Evolutionary conservation across 805 yeast species (phyloP), one percentile per base, ranked within the genome.

Genomic region (Candida wancherniae): DNA sequence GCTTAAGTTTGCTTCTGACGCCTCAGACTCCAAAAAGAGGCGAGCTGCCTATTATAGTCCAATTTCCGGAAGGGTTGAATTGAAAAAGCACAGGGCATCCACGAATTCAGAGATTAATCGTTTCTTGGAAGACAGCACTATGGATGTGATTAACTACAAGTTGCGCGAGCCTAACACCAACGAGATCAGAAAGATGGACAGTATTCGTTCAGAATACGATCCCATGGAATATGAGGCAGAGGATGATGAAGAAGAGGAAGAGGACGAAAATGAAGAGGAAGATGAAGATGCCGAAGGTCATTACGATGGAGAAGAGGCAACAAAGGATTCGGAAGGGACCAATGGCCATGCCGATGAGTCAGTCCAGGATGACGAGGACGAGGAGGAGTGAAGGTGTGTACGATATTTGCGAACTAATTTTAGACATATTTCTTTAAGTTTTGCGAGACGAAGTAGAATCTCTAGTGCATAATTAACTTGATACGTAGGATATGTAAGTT

Each of bases 31-130:
- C 5, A 69, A 65, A 30, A 73, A 71, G 27, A 58, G 73, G 19
- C 60, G 65, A 15, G 67, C 74, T 6, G 94, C 86, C 3, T 73
- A 71, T 46, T 92, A 82, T 53, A 75, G 82, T 37, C 95, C 97
- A 6, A 63, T 90, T 11, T 64, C 73, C 9, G 86, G 88, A 20
- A 77, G 80, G 45, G 70, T 85, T 24, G 92, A 81, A 44, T 74
- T 92, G 52, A 86, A 84, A 63, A 81, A 90, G 53, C 78, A 94
- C 54, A 77, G 96, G 57, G 75, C 86, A 9, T 80, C 75, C 22
- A 67, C 75, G 27, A 71, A 65, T 43, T 48, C 61, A n/a, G 69
- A 66, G 32, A 60, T 76, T 42, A 72, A 71, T 42, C 71, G 75
- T 19, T 70, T 71, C 30, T 67, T 78, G 34, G 69, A 69, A 34